Conservation (phyloP, 2,329 filamentous ascomycete species). For the Rugonectria rugulosa region DNA sequence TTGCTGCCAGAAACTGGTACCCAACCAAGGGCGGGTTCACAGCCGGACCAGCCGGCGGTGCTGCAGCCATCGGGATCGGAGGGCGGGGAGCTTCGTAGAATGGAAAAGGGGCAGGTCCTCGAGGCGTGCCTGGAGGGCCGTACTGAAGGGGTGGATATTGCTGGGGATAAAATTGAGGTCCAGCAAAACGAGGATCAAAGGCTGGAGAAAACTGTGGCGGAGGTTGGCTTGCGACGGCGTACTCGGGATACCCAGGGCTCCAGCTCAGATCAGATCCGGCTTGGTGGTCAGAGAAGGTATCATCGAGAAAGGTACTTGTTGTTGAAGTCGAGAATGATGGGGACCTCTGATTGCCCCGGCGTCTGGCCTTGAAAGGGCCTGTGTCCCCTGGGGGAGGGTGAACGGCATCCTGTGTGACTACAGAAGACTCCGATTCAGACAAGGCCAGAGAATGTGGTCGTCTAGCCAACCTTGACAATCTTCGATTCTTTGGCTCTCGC, state of each 20-base stretch:
- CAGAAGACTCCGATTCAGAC: conserved; percentile 57
- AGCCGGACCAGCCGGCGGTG: not conserved
- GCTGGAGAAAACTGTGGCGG: conserved; percentile 6
- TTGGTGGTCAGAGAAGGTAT: conserved; percentile 44
- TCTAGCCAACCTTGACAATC: not conserved
- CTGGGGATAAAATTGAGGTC: conserved; percentile 1
- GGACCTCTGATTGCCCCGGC: conserved; percentile 14
- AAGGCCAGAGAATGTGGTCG: conserved; percentile 12
- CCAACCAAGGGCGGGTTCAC: conserved; percentile 58
- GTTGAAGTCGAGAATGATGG: conserved; percentile 48
- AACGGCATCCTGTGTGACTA: conserved; percentile 46
- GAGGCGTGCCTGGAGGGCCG: conserved; percentile 13
- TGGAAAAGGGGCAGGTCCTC: conserved; percentile 8
- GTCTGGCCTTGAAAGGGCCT: conserved; percentile 3
- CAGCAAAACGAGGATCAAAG: conserved; percentile 13
- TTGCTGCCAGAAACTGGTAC: conserved; percentile 69
- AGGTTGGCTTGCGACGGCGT: conserved; percentile 9
- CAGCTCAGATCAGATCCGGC: conserved; percentile 18
- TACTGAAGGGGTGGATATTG: conserved; percentile 6
- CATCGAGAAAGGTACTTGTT: conserved; percentile 62
- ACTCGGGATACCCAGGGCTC: conserved; percentile 20
- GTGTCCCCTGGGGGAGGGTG: conserved; percentile 37
- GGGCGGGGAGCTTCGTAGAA: conserved; percentile 20
- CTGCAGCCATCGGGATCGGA: conserved; percentile 5
- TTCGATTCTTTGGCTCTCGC: not conserved